These are phyloP conservation scores for Chlamydomonas eustigma DNA, from an alignment of 139 green algal genomes.

Conservation along the genomic window DNA sequence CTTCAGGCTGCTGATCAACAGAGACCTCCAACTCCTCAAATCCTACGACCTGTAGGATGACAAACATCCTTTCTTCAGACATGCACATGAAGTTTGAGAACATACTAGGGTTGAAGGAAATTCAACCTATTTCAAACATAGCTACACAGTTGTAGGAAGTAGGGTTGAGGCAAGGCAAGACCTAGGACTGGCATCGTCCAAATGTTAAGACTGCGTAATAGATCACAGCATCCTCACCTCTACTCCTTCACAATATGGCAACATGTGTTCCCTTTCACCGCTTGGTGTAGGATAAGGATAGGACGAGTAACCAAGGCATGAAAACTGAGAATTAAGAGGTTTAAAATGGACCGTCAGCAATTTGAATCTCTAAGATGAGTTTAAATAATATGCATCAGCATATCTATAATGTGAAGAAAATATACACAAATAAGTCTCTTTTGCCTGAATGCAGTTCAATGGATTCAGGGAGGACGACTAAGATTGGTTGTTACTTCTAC, in stretches of 20 bases:
- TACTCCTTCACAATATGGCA: slow-evolving; percentile 9
- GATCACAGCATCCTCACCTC: slow-evolving; percentile 15
- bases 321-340: slow-evolving; percentile 1
- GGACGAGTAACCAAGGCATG: slow-evolving; percentile 3
- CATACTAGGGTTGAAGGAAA: neutral
- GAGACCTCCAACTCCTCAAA: too few species aligned
- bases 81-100: neutral
- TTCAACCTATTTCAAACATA: neutral
- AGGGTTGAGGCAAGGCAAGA: neutral
- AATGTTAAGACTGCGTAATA: neutral
- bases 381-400: too few species aligned
- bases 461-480: neutral
- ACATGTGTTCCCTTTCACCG: neutral
- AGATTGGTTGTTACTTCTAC: neutral
- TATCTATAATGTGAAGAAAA: too few species aligned
- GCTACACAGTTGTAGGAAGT: neutral
- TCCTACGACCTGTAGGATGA: too few species aligned
- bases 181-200: neutral
- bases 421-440: neutral
- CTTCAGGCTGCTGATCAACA: too few species aligned
- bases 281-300: too few species aligned
- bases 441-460: neutral
- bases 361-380: too few species aligned
- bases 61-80: neutral
- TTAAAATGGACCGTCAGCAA: too few species aligned